Conservation (phyloP, 2,329 filamentous ascomycete genomes). For the Calonectria naviculata region DNA sequence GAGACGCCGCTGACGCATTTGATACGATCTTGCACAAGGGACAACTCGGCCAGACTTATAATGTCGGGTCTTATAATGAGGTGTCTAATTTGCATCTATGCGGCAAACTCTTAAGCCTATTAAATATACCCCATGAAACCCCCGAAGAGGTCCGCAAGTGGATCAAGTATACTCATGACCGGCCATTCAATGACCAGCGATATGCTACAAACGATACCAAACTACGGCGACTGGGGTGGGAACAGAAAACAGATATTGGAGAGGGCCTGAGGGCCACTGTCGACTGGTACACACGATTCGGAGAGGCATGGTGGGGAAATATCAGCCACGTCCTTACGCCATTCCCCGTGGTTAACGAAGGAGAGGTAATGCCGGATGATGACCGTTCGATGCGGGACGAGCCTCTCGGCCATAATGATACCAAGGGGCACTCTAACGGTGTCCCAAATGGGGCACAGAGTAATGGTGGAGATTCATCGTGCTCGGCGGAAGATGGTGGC, state of each 20-base stretch:
- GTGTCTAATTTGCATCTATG: slow-evolving; percentile 80
- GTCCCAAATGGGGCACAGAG: slow-evolving; percentile 19
- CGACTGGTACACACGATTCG: slow-evolving; percentile 76
- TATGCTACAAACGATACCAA: slow-evolving; percentile 80
- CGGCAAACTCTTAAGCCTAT: slow-evolving; percentile 70
- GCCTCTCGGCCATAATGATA: slow-evolving; percentile 40
- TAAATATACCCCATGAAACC: slow-evolving; percentile 64
- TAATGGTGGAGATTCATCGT: slow-evolving; percentile 5
- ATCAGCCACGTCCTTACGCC: slow-evolving; percentile 76
- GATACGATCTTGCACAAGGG: slow-evolving; percentile 87
- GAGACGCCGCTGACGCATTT: slow-evolving; percentile 83
- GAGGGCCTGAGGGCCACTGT: slow-evolving; percentile 73
- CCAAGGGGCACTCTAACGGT: slow-evolving; percentile 18
- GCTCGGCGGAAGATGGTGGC: not conserved
- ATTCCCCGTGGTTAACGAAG: slow-evolving; percentile 70
- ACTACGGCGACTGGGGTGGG: slow-evolving; percentile 75
- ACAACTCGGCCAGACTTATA: slow-evolving; percentile 80
- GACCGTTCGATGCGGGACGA: slow-evolving; percentile 48
- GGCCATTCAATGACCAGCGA: slow-evolving; percentile 81
- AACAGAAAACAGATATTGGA: slow-evolving; percentile 72
- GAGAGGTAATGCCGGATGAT: slow-evolving; percentile 65
- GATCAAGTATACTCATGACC: slow-evolving; percentile 81
- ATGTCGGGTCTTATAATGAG: slow-evolving; percentile 82
- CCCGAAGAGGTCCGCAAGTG: slow-evolving; percentile 68
- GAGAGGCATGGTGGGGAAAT: slow-evolving; percentile 78